Conservation (phyloP, 2,329 filamentous ascomycete species). For the Aspergillus sojae region DNA sequence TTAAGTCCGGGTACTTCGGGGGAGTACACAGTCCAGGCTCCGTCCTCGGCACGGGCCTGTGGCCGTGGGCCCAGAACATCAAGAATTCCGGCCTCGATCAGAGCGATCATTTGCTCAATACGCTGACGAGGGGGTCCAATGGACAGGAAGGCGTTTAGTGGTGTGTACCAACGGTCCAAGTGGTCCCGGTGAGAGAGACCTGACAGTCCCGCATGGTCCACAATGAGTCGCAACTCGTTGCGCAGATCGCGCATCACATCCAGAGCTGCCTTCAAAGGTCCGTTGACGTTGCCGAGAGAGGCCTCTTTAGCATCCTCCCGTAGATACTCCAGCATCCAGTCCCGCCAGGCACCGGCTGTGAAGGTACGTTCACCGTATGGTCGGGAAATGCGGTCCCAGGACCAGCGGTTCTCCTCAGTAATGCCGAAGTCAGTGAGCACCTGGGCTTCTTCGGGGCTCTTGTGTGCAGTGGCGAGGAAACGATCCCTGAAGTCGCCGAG, state of each 20-base stretch:
- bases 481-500: neutral
- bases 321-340: constrained; percentile 5
- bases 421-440: neutral
- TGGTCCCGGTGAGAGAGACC: constrained; percentile 3
- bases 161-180: constrained; percentile 9
- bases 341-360: constrained; percentile 5
- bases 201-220: neutral
- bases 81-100: constrained; percentile 6
- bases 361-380: constrained; percentile 1
- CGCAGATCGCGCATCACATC: constrained; percentile 1
- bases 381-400: neutral
- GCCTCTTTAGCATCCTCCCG: constrained; percentile 8
- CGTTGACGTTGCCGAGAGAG: neutral
- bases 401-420: neutral
- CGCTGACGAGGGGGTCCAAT: constrained; percentile 7
- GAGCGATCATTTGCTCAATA: constrained; percentile 8
- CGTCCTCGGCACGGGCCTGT: neutral
- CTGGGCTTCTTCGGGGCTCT: neutral
- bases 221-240: constrained; percentile 3
- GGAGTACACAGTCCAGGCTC: neutral
- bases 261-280: neutral
- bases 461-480: neutral
- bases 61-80: neutral
- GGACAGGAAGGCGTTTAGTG: constrained; percentile 3
- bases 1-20: neutral